phyloP scores from a whole-genome alignment of 495 filamentous ascomycete genomes.

The Rostrohypoxylon terebratum region DNA sequence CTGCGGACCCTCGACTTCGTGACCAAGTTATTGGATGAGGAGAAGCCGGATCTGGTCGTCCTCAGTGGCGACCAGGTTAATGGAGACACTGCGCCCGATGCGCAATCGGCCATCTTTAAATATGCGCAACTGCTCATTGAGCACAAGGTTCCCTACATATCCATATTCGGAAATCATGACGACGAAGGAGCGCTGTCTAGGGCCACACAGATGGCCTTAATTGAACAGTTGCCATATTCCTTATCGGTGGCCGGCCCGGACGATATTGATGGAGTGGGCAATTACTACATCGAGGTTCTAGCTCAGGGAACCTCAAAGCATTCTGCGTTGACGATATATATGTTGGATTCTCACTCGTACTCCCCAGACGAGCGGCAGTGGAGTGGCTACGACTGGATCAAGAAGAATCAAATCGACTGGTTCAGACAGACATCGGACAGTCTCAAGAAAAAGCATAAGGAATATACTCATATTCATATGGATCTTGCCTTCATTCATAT shows the following conservation, averaged over 20 bases:
- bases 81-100: constrained; percentile 89
- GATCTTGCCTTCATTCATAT: constrained; percentile 98
- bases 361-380: constrained; percentile 89
- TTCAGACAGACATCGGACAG: constrained; percentile 80
- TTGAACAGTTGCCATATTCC: constrained; percentile 88
- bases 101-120: constrained; percentile 93
- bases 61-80: constrained; percentile 95
- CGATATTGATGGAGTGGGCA: constrained; percentile 88
- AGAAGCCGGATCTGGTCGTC: constrained; percentile 91
- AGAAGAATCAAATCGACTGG: constrained; percentile 93
- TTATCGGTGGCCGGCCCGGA: constrained; percentile 83
- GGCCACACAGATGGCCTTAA: constrained; percentile 80
- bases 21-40: constrained; percentile 81
- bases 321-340: constrained; percentile 90
- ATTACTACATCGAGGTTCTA: constrained; percentile 92
- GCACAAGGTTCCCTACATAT: constrained; percentile 89
- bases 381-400: constrained; percentile 94
- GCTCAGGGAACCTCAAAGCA: constrained; percentile 81
- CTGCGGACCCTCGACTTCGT: constrained; percentile 92
- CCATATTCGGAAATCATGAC: constrained; percentile 98
- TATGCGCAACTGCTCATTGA: constrained; percentile 86
- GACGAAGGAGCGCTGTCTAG: constrained; percentile 88
- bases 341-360: constrained; percentile 93
- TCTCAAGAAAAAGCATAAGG: constrained; percentile 74
- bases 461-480: constrained; percentile 92